Evolutionary conservation across 1,284 basidiomycete species (phyloP), one percentile per base, ranked within the genome.

Genomic region (Apiotrichum veenhuisii): DNA sequence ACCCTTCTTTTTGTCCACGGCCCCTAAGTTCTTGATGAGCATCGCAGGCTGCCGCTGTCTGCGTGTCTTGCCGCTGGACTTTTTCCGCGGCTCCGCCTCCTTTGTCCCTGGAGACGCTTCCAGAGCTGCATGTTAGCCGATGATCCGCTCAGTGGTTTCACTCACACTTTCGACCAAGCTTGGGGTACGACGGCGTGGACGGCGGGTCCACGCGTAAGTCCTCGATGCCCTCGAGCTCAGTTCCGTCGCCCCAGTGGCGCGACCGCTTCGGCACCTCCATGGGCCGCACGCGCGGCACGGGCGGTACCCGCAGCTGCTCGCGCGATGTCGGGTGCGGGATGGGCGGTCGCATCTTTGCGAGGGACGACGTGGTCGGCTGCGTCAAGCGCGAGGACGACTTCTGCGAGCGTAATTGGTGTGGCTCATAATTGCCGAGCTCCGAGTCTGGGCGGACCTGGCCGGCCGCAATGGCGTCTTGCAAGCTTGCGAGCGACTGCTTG

Each of bases 221-320:
- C 37, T 95, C 93, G 62, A 98, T 85, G 1, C 76, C 85, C 68
- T 98, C 94, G 47, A 98, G 80, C 77, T 97, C 94, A 10, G 89
- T 91, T 8, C 94, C 94, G 72, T 96, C 91, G 3, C 93, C 92
- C 72, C 89, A 97, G 18, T 83, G 54, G n/a, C 44, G 40, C 81
- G 57, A 84, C 49, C 86, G 83, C 70, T 87, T 88, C 2, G 90
- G 88, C 66, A 85, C 81, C 55, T 86, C 84, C 50, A 93, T 77
- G 15, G 90, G 73, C 71, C 84, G 82, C n/a, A 82, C 82, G 10
- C 42, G 43, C 5, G 36, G 48, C 22, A n/a, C n/a, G 9, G 12
- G 20, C 10, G 22, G 57, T 26, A 82, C 71, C 26, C 34, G 82
- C 82, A 72, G 89, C 30, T 30, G 44, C 23, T 30, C 27, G 10